Percentiles rank a stretch among this genome's conserved stretches.
Conservation (phyloP, 1,284 basidiomycete species). For the Cutaneotrichosporon arboriforme region DNA sequence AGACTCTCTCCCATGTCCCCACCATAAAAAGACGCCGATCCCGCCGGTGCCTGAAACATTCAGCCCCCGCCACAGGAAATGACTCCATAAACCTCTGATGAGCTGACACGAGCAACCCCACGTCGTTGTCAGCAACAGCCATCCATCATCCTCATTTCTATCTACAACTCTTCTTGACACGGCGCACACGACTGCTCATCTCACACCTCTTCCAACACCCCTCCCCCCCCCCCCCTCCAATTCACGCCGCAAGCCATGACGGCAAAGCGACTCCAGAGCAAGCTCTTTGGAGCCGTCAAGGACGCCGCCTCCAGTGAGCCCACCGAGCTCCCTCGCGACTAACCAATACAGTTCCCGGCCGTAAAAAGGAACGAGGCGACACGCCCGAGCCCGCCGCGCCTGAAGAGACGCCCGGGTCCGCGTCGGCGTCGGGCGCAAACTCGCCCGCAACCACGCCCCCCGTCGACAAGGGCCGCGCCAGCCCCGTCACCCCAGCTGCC, state of each 20-base stretch:
- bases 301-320: constrained; percentile 1
- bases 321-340: neutral
- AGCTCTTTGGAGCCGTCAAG: constrained; percentile 57
- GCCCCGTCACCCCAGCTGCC: neutral
- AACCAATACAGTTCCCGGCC: neutral
- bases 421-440: no score
- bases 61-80: no score
- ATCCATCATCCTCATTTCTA: no score
- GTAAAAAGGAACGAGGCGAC: neutral
- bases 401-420: neutral
- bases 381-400: neutral
- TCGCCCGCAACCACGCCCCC: no score
- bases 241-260: constrained; percentile 25
- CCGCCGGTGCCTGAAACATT: no score
- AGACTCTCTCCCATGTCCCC: no score
- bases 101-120: no score
- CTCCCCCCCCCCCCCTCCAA: neutral
- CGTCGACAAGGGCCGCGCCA: no score
- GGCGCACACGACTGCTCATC: no score
- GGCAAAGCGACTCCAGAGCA: constrained; percentile 65
- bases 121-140: no score
- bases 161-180: neutral
- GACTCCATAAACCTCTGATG: no score
- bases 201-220: neutral
- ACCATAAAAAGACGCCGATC: no score